phyloP scores from a whole-genome alignment of 805 yeast species.

The Lipomyces anomalus region DNA sequence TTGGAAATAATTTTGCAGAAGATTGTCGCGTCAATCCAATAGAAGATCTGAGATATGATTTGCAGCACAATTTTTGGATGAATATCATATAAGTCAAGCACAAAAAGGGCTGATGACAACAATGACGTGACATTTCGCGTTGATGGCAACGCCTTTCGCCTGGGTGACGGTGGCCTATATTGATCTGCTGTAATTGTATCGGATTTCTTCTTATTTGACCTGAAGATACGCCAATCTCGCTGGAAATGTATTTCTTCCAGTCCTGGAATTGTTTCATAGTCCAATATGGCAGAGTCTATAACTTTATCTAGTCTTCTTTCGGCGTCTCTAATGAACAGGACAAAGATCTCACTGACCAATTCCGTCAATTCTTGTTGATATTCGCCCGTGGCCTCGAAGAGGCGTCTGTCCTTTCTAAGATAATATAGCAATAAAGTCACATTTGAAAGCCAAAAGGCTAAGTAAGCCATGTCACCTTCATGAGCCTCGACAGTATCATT shows the following conservation, averaged over 20 bases:
- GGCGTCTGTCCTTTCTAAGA: conserved; percentile 56
- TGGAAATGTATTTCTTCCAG: conserved; percentile 70
- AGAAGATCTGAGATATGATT: conserved; percentile 68
- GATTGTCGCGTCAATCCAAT: conserved; percentile 65
- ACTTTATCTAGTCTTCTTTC: conserved; percentile 34
- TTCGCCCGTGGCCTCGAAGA: conserved; percentile 28
- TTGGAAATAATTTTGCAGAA: conserved; percentile 68
- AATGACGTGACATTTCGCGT: conserved; percentile 82
- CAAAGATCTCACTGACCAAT: conserved; percentile 33
- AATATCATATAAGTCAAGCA: conserved; percentile 72
- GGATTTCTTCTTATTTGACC: conserved; percentile 37
- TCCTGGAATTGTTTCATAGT: conserved; percentile 79
- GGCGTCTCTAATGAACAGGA: conserved; percentile 33
- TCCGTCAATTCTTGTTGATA: conserved; percentile 30
- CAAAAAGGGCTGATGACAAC: conserved; percentile 81
- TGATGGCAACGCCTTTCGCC: conserved; percentile 78
- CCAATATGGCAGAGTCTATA: conserved; percentile 40
- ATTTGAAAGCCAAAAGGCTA: conserved; percentile 84
- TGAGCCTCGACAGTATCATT: conserved; percentile 31
- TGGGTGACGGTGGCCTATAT: conserved; percentile 71
- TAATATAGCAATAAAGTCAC: conserved; percentile 73
- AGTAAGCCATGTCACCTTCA: conserved; percentile 36
- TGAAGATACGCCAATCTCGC: conserved; percentile 60
- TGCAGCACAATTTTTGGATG: conserved; percentile 75
- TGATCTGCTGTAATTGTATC: conserved; percentile 35